Conservation (phyloP, 345 rosid genomes). For the Populus alba region DNA sequence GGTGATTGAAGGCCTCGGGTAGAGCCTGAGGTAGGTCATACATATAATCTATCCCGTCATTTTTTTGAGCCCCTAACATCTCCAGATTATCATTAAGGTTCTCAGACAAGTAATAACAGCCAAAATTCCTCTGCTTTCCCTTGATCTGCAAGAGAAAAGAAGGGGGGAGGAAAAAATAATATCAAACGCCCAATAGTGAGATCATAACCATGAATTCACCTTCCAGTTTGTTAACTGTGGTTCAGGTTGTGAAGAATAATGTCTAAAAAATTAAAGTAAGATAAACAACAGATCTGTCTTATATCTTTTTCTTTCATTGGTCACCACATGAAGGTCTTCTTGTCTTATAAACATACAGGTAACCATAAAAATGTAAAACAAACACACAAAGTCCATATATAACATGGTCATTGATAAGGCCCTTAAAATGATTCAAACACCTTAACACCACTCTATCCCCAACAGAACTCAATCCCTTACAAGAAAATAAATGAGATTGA, state of each 20-base stretch:
- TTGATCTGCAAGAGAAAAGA: slow-evolving; percentile 50
- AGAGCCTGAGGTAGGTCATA: slow-evolving; percentile 61
- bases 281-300: neutral
- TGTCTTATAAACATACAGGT: neutral
- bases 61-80: slow-evolving; percentile 33
- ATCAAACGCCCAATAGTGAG: slow-evolving; percentile 9
- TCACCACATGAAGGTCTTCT: neutral
- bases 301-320: neutral
- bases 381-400: neutral
- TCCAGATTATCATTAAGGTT: slow-evolving; percentile 40
- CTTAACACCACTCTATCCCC: neutral
- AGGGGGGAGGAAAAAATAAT: slow-evolving; percentile 16
- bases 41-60: slow-evolving; percentile 24
- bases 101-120: slow-evolving; percentile 78
- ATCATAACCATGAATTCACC: neutral
- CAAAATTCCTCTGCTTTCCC: slow-evolving; percentile 53
- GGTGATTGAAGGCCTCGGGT: slow-evolving; percentile 49
- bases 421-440: neutral
- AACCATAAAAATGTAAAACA: neutral
- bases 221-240: neutral
- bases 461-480: neutral
- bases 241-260: no score
- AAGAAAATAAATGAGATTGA: neutral
- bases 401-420: neutral
- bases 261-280: no score